Evolutionary conservation across 2,329 filamentous ascomycete species (phyloP).

Genomic region (Fusarium devonianum): DNA sequence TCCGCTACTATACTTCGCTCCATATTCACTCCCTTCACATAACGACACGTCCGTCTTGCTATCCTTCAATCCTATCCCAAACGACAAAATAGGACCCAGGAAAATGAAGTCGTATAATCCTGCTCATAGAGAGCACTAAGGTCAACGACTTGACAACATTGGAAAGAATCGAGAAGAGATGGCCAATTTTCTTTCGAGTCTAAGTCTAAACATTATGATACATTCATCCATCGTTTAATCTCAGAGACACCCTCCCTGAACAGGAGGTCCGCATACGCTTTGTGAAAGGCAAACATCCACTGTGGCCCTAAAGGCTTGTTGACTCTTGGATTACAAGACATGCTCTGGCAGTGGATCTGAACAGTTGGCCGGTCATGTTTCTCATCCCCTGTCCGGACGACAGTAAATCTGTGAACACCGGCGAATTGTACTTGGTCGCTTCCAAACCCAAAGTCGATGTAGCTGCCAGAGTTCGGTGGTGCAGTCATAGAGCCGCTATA

Average conservation of each 20-base stretch:
- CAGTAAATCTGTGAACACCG: constrained; percentile 42
- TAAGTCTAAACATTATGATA: not conserved
- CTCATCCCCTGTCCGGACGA: constrained; percentile 25
- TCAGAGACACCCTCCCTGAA: constrained; percentile 40
- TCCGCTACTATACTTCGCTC: too few species aligned
- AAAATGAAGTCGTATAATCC: too few species aligned
- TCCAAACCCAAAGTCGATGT: constrained; percentile 43
- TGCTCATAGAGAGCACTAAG: too few species aligned
- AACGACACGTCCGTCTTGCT: too few species aligned
- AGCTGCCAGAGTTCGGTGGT: constrained; percentile 28
- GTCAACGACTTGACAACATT: too few species aligned
- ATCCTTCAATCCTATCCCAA: too few species aligned
- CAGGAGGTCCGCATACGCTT: constrained; percentile 35
- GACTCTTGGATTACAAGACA: constrained; percentile 39
- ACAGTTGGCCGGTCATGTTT: not conserved
- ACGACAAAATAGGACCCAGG: too few species aligned
- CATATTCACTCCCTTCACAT: too few species aligned
- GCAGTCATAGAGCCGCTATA: not conserved
- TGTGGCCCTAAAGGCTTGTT: constrained; percentile 24
- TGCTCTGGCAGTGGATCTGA: constrained; percentile 34
- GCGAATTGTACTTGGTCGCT: constrained; percentile 37
- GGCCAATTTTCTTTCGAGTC: not conserved
- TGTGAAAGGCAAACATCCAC: constrained; percentile 36
- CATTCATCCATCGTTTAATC: constrained; percentile 26
- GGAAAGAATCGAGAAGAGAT: constrained; percentile 11